A percentile compares a stretch with the other conserved stretches of the same genome.
phyloP scores from a whole-genome alignment of 2,329 filamentous ascomycete genomes.

The Apiospora rasikravindrae region DNA sequence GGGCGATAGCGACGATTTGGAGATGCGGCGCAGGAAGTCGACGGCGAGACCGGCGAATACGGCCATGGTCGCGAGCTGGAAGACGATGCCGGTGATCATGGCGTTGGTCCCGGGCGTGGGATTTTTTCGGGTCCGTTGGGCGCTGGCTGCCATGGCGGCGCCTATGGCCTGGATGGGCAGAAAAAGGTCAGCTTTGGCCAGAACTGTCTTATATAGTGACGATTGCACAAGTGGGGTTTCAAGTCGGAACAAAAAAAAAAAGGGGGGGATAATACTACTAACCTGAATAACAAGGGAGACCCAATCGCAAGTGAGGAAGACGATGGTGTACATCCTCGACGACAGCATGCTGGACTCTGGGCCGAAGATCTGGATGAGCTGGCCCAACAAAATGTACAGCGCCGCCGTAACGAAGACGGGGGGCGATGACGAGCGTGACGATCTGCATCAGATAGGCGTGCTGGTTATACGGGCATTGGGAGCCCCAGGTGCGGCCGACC shows the following conservation, averaged over 20 bases:
- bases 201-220: too few relatives aligned
- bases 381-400: slow-evolving; percentile 54
- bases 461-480: slow-evolving; percentile 53
- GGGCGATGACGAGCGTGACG: slow-evolving; percentile 48
- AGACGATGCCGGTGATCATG: slow-evolving; percentile 56
- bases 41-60: slow-evolving; percentile 47
- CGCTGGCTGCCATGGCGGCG: slow-evolving; percentile 50
- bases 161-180: slow-evolving; percentile 46
- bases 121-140: slow-evolving; percentile 36
- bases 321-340: slow-evolving; percentile 50
- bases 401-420: slow-evolving; percentile 58
- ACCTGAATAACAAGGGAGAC: slow-evolving; percentile 51
- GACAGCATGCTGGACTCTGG: slow-evolving; percentile 47
- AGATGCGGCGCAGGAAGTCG: slow-evolving; percentile 43
- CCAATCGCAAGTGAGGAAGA: slow-evolving; percentile 53
- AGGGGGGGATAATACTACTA: background rate
- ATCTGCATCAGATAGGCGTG: slow-evolving; percentile 57
- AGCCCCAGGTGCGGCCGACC: slow-evolving; percentile 53
- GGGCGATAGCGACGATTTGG: background rate
- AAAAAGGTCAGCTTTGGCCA: background rate
- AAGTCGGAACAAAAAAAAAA: background rate
- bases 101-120: slow-evolving; percentile 50
- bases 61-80: slow-evolving; percentile 55
- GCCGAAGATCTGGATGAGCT: slow-evolving; percentile 51
- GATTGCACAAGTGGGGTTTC: too few relatives aligned